Conservation (phyloP, 257 asterid species). For the Euphrasia confusa region DNA sequence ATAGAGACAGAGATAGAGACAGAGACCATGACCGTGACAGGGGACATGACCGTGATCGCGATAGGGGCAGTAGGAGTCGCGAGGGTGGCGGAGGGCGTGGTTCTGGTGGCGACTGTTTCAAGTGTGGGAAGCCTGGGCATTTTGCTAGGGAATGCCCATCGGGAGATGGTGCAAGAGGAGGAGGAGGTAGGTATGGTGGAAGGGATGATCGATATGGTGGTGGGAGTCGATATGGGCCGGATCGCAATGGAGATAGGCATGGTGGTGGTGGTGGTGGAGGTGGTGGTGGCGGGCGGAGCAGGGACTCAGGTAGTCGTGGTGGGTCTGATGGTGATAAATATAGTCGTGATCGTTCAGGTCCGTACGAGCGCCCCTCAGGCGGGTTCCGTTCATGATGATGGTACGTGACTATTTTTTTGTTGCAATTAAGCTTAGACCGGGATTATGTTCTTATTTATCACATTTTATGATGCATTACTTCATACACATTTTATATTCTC, state of each 20-base stretch:
- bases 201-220: slow-evolving; percentile 64
- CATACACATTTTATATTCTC: no score
- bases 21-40: slow-evolving; percentile 52
- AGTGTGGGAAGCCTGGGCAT: slow-evolving; percentile 96
- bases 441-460: no score
- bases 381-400: slow-evolving; percentile 40
- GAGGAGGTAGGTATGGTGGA: slow-evolving; percentile 50
- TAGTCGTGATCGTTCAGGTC: slow-evolving; percentile 86
- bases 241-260: slow-evolving; percentile 71
- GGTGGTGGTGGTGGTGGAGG: slow-evolving; percentile 38
- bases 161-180: slow-evolving; percentile 56
- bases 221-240: slow-evolving; percentile 73
- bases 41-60: slow-evolving; percentile 21
- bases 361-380: slow-evolving; percentile 76
- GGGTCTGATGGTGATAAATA: slow-evolving; percentile 64
- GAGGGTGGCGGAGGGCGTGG: slow-evolving; percentile 63
- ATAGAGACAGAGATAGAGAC: slow-evolving; percentile 30
- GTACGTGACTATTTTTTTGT: background rate
- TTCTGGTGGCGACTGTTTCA: slow-evolving; percentile 84
- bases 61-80: slow-evolving; percentile 35
- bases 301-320: slow-evolving; percentile 63
- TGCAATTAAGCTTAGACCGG: no score
- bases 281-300: slow-evolving; percentile 34
- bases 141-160: slow-evolving; percentile 94
- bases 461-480: no score